Evolutionary conservation across 352 stramenopile species (phyloP), one percentile per base, ranked within the genome.

Genomic region (Phytophthora palmivora): DNA sequence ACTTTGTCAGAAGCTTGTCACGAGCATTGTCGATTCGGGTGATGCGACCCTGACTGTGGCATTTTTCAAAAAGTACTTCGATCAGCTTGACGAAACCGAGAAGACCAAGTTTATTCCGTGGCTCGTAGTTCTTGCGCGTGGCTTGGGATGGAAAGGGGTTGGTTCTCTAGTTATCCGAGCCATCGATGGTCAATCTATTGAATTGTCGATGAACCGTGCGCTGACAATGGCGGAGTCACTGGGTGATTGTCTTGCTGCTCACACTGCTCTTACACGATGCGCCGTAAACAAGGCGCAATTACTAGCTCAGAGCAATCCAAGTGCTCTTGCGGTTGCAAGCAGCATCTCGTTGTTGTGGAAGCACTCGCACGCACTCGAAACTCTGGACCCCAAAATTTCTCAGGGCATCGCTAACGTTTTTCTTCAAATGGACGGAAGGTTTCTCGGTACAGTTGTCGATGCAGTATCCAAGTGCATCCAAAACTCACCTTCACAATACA

Each of bases 11-110:
- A 64, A 45, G 11, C 30, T 64, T 8, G 36, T 28, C 21, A 12
- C 12, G 15, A 30, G 24, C 1, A 50, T 64, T 8, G 48, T 38
- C 18, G 22, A 57, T 15, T 26, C 30, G 37, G 28, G 14, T 33
- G 46, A 49, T 24, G 26, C 46, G 19, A 33, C 11, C 16, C 30
- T 58, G n/a, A 30, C 46, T 16, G 36, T 44, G 19, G 16, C 18
- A 32, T 64, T 64, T 38, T 26, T 64, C 15, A 43, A 57, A 9
- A 67, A 62, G 19, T 62, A 57, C 21, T 61, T 61, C 12, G 28
- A 36, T 55, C 18, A 38, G 30, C 26, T 62, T 6, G 21, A 32
- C 9, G 43, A 67, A 19, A 43, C 24, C 2, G 46, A 58, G 44
- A 63, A 50, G 9, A 50, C 16, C 36, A 21, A 44, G 1, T 48